These are phyloP conservation scores for Pachysolen tannophilus DNA, from an alignment of 805 yeast species.

Conservation along the genomic window DNA sequence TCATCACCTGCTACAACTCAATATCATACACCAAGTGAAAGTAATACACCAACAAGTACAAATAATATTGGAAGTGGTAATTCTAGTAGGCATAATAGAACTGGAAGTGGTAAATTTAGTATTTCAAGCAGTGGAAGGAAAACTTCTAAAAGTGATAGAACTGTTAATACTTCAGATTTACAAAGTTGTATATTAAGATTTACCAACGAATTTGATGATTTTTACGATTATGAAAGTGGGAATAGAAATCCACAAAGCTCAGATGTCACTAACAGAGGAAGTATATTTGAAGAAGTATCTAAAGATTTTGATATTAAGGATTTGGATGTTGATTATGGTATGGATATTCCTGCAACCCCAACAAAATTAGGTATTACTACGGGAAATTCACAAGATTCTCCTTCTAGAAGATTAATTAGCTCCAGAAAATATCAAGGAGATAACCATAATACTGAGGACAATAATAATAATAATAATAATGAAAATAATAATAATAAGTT, in stretches of 20 bases:
- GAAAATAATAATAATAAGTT: not conserved
- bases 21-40: constrained; percentile 15
- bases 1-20: constrained; percentile 12
- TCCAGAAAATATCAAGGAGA: too few relatives aligned
- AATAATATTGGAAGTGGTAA: too few relatives aligned
- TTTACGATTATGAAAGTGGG: constrained; percentile 18
- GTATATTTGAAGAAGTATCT: constrained; percentile 17
- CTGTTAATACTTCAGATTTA: constrained; percentile 28
- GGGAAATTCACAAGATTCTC: constrained; percentile 8
- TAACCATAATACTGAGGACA: too few relatives aligned
- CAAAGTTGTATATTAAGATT: constrained; percentile 32
- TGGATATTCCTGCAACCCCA: constrained; percentile 34
- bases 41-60: constrained; percentile 7
- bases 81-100: not conserved
- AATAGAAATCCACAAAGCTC: constrained; percentile 7
- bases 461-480: not conserved
- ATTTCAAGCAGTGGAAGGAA: constrained; percentile 2
- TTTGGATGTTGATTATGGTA: constrained; percentile 11
- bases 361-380: constrained; percentile 23
- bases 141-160: constrained; percentile 3
- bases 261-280: constrained; percentile 8
- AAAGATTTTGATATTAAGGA: constrained; percentile 14
- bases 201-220: constrained; percentile 33
- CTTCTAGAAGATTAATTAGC: constrained; percentile 13
- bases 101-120: constrained; percentile 2